Conservation (phyloP, 164 flowering plant genomes). For the Kalanchoe fedtschenkoi region DNA sequence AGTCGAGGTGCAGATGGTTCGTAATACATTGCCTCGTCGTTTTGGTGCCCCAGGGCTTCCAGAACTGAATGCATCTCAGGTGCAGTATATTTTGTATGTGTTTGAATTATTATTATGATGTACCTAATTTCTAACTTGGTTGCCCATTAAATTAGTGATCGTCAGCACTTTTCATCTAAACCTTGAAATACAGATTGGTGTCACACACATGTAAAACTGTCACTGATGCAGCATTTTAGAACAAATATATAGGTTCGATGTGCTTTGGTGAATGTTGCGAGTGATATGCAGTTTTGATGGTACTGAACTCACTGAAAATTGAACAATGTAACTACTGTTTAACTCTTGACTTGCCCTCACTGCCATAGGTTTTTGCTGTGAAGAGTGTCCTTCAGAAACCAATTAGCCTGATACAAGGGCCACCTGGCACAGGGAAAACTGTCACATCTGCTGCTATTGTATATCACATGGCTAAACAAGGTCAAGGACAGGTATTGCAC, state of each 20-base stretch:
- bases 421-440: constrained; percentile 99
- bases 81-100: constrained; percentile 10
- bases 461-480: constrained; percentile 99
- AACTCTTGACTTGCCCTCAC: neutral
- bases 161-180: too few species aligned
- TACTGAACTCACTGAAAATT: neutral
- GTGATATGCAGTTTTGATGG: neutral
- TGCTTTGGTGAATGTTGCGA: neutral
- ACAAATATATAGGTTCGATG: neutral
- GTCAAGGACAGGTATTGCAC: constrained; percentile 81
- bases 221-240: too few species aligned
- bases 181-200: too few species aligned
- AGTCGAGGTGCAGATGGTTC: constrained; percentile 94
- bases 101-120: too few species aligned
- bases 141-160: too few species aligned
- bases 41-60: constrained; percentile 99
- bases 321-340: too few species aligned
- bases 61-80: constrained; percentile 98
- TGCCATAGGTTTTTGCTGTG: constrained; percentile 89
- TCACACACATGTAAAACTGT: too few species aligned
- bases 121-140: too few species aligned
- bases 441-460: constrained; percentile 99
- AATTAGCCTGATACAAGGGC: constrained; percentile 95
- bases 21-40: constrained; percentile 89
- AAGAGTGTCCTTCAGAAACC: constrained; percentile 99